These are phyloP conservation scores for Nepenthes mirabilis DNA, from an alignment of 148 eudicot genomes.

Conservation along the genomic window DNA sequence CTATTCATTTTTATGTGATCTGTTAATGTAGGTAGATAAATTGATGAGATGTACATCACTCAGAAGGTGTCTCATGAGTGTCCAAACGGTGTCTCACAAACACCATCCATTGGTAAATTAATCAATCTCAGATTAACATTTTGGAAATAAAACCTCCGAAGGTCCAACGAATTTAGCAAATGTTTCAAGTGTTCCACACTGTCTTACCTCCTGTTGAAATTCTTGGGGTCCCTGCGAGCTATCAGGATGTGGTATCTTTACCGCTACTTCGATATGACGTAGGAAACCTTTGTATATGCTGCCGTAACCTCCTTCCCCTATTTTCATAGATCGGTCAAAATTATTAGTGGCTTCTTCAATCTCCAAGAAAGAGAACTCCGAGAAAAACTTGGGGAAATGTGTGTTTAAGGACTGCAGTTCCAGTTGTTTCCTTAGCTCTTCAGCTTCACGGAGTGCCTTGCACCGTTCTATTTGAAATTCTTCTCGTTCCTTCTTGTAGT, in stretches of 20 bases:
- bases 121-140: too few species aligned
- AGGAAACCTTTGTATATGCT: conserved; percentile 50
- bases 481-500: conserved; percentile 60
- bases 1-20: too few species aligned
- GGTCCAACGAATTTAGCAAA: neutral
- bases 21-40: too few species aligned
- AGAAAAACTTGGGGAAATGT: conserved; percentile 28
- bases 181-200: neutral
- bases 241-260: conserved; percentile 47
- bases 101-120: too few species aligned
- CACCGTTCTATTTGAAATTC: conserved; percentile 53
- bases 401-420: conserved; percentile 23
- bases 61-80: too few species aligned
- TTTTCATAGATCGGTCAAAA: conserved; percentile 51
- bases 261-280: conserved; percentile 69
- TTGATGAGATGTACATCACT: too few species aligned
- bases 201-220: conserved; percentile 77
- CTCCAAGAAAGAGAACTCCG: conserved; percentile 53
- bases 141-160: too few species aligned
- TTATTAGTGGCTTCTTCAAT: conserved; percentile 53
- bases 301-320: conserved; percentile 84
- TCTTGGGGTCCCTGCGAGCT: conserved; percentile 60
- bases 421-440: conserved; percentile 34
- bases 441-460: conserved; percentile 42
- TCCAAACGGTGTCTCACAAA: too few species aligned